Base-by-base conservation (phyloP, 1,284 basidiomycete species). In the Laetiporus sulphureus region DNA sequence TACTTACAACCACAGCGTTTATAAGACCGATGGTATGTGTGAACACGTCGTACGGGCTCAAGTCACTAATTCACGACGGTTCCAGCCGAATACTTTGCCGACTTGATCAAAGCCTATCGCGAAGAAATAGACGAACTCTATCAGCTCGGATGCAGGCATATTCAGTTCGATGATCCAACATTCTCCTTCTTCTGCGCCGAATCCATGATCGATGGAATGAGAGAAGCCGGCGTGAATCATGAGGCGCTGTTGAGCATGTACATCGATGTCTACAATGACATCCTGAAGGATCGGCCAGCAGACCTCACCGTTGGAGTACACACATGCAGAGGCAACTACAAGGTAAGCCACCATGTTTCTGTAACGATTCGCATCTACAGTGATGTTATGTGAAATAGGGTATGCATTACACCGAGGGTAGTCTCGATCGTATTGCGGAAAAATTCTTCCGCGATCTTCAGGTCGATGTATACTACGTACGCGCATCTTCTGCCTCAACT, bases 271-370 rank as follows among this genome's bases (percentile, higher is more conserved):
- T 82, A 83, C 67, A 87, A 88, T 60, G 68, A 77, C 36, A 77
- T 76, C 48, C 70, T 85, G 7, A 60, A 67, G 36, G 67, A 66
- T 43, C 71, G 76, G 32, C 82, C 83, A 0, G 51, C 52, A 15
- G 84, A 90, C 61, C 68, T 91, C 62, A 72, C 65, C 25, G 61
- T 83, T 32, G 75, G 81, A 10, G 60, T 90, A 16, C 88, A 91
- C 57, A 75, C 85, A 50, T 90, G 86, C 60, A 73, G 86, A 42
- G 85, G 86, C 15, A 91, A 90, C 65, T 87, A 77, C 67, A 81
- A 68, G 64, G 75, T 73, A 29, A 6, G 50, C 34, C 10, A 25
- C 23, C 7, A 29, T 24, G 30, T 27, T 11, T 24, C 23, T 32
- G 40, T 33, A 40, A 25, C 32, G 13, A 10, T 40, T 15, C 2